Conservation (phyloP, 1,139 yeast species). For the Pichia sp. region DNA sequence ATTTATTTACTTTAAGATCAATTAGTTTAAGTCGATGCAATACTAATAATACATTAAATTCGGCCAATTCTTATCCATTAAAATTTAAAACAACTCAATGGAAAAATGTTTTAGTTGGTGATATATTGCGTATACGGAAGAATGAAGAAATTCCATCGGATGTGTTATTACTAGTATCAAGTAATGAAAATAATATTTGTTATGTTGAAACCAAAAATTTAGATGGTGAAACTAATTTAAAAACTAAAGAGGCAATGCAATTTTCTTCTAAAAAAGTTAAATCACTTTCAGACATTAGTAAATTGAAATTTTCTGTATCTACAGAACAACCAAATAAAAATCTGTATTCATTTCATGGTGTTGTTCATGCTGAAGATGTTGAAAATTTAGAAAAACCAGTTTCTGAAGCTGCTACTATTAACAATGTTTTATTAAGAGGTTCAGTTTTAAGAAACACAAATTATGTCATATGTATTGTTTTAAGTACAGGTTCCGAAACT, state of each 20-base stretch:
- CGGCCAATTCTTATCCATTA: conserved; percentile 15
- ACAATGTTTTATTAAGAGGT: conserved; percentile 47
- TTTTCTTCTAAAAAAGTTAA: conserved; percentile 34
- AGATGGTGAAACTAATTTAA: conserved; percentile 58
- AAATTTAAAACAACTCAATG: conserved; percentile 36
- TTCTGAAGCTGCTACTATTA: conserved; percentile 43
- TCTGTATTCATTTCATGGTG: conserved; percentile 49
- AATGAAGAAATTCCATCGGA: conserved; percentile 59
- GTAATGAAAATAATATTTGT: conserved; percentile 49
- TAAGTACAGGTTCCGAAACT: conserved; percentile 50
- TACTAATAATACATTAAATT: background rate
- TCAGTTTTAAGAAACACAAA: conserved; percentile 48
- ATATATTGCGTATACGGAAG: conserved; percentile 44
- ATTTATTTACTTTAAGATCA: conserved; percentile 11
- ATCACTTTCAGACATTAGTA: conserved; percentile 41
- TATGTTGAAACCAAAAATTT: conserved; percentile 54
- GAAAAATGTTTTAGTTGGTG: conserved; percentile 54
- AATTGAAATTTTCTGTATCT: conserved; percentile 39
- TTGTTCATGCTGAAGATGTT: conserved; percentile 25
- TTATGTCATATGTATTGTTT: conserved; percentile 49
- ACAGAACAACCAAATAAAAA: conserved; percentile 55
- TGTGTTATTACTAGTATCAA: conserved; percentile 43
- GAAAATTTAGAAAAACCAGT: conserved; percentile 16
- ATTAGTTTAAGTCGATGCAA: background rate
- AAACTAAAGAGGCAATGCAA: conserved; percentile 45